Evolutionary conservation across 2,329 filamentous ascomycete species (phyloP).

Genomic region (Diaporthe helianthi): DNA sequence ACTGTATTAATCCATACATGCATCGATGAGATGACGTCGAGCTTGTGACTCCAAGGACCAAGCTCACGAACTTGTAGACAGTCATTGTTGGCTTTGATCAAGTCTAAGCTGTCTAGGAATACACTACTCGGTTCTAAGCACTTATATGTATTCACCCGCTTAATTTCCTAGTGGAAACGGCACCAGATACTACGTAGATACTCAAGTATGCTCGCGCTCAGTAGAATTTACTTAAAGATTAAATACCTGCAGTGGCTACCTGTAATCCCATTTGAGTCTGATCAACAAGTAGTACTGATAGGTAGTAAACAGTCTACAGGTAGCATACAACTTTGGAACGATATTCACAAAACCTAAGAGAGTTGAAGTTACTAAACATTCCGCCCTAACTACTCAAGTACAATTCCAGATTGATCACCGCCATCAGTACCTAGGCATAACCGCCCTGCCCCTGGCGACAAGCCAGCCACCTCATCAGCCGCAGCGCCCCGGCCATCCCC

Average conservation of each 20-base stretch:
- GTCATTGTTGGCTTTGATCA: not conserved
- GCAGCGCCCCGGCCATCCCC: slow-evolving; percentile 47
- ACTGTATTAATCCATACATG: too few species aligned
- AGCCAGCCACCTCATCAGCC: slow-evolving; percentile 52
- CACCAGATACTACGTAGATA: not conserved
- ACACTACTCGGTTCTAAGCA: not conserved
- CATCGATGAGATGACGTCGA: slow-evolving; percentile 15
- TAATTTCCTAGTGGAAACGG: too few species aligned
- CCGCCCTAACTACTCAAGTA: too few species aligned
- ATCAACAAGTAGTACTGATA: not conserved
- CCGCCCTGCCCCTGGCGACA: slow-evolving; percentile 34
- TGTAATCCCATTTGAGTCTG: too few species aligned
- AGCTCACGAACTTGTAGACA: too few species aligned
- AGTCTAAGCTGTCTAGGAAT: not conserved
- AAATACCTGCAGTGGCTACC: too few species aligned
- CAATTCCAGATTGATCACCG: too few species aligned
- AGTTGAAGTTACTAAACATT: too few species aligned
- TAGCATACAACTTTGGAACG: not conserved
- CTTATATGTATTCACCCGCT: too few species aligned
- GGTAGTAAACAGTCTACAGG: not conserved
- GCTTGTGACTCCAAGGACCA: too few species aligned
- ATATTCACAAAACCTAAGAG: not conserved
- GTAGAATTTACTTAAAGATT: not conserved
- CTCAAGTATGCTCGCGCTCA: too few species aligned
- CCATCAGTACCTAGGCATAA: too few species aligned